phyloP scores from a whole-genome alignment of 805 yeast genomes.

The Cyberlindnera petersonii region DNA sequence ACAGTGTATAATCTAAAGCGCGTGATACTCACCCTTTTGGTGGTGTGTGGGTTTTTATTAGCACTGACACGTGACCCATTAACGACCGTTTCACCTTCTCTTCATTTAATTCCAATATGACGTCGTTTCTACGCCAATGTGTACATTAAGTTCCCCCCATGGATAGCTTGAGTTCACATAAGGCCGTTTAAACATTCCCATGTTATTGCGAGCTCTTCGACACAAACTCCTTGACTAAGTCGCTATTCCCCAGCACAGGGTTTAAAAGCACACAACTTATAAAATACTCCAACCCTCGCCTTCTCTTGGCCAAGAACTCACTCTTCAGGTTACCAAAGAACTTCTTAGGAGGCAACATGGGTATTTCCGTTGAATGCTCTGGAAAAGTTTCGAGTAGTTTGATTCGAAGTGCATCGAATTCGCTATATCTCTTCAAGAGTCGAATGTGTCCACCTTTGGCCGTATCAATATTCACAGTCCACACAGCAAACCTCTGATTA shows the following conservation, averaged over 20 bases:
- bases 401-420: conserved; percentile 47
- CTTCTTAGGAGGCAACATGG: conserved; percentile 44
- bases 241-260: conserved; percentile 34
- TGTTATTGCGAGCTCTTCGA: neutral
- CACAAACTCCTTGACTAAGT: conserved; percentile 31
- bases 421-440: conserved; percentile 60
- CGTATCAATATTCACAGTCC: conserved; percentile 37
- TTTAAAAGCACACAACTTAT: conserved; percentile 41
- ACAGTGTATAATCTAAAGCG: too few relatives aligned
- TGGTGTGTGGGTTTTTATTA: too few relatives aligned
- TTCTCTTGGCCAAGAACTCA: conserved; percentile 35
- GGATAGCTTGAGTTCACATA: too few relatives aligned
- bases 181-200: neutral
- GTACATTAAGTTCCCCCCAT: too few relatives aligned
- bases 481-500: conserved; percentile 40
- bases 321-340: conserved; percentile 24
- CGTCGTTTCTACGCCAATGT: too few relatives aligned
- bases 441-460: conserved; percentile 33
- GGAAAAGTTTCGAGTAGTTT: conserved; percentile 38
- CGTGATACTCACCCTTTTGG: too few relatives aligned
- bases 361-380: conserved; percentile 33
- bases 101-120: too few relatives aligned
- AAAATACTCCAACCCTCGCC: conserved; percentile 43
- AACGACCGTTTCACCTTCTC: too few relatives aligned
- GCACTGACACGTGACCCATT: too few relatives aligned